Evolutionary conservation across 2,329 filamentous ascomycete species (phyloP).

Genomic region (Sarocladium kiliense): DNA sequence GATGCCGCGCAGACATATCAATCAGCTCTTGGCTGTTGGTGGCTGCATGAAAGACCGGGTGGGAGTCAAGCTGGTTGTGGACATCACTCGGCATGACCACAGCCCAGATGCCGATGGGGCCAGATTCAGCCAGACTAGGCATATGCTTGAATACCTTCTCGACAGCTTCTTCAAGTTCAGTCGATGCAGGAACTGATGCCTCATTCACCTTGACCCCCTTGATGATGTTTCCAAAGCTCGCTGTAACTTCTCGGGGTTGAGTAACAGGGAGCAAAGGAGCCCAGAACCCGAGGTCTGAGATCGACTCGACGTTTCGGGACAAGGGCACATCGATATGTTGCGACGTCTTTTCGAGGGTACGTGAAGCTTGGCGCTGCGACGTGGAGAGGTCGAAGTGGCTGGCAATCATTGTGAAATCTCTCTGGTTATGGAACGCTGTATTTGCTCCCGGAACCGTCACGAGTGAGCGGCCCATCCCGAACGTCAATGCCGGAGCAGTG

Average conservation of each 20-base stretch:
- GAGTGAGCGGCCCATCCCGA: slow-evolving; percentile 29
- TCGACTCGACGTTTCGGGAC: slow-evolving; percentile 14
- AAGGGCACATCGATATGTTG: slow-evolving; percentile 30
- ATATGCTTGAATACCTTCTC: slow-evolving; percentile 47
- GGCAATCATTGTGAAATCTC: slow-evolving; percentile 51
- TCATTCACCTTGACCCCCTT: slow-evolving; percentile 51
- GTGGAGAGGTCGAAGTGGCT: slow-evolving; percentile 22
- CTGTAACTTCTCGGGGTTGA: slow-evolving; percentile 52
- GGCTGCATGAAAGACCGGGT: not conserved
- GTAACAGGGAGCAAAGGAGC: slow-evolving; percentile 59
- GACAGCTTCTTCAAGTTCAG: slow-evolving; percentile 64
- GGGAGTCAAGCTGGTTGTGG: not conserved
- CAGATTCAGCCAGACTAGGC: slow-evolving; percentile 24
- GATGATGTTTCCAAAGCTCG: slow-evolving; percentile 75
- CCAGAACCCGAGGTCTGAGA: slow-evolving; percentile 23
- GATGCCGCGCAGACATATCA: slow-evolving; percentile 19
- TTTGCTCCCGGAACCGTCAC: slow-evolving; percentile 66
- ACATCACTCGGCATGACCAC: slow-evolving; percentile 44
- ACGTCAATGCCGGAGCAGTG: slow-evolving; percentile 34
- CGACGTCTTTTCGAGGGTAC: slow-evolving; percentile 29
- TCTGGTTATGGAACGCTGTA: slow-evolving; percentile 70
- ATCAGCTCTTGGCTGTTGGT: slow-evolving; percentile 16
- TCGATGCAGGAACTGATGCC: slow-evolving; percentile 55
- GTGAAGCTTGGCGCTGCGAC: slow-evolving; percentile 16
- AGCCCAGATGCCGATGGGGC: slow-evolving; percentile 67